phyloP scores from a whole-genome alignment of 2,329 filamentous ascomycete species.

The Hypoxylon sp. region DNA sequence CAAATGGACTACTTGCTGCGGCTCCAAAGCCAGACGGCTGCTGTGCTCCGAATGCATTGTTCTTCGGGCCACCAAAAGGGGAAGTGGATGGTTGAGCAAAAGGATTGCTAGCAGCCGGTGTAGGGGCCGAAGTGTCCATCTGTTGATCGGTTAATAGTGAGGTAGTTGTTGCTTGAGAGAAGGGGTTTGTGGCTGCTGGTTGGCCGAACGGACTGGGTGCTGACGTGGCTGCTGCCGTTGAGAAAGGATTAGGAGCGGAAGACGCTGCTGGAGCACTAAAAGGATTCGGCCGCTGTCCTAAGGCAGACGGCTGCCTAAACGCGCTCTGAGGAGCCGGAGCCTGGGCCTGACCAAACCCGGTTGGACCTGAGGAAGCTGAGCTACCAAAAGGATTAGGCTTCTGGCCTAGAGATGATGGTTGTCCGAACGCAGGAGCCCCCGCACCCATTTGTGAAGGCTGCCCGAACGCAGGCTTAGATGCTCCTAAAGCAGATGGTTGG shows the following conservation, averaged over 20 bases:
- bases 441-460: constrained; percentile 52
- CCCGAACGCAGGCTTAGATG: constrained; percentile 51
- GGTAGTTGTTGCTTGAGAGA: constrained; percentile 48
- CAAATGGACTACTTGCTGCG: constrained; percentile 49
- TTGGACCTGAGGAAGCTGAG: constrained; percentile 37
- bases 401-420: constrained; percentile 52
- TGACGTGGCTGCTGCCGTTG: constrained; percentile 44
- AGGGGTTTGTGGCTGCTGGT: constrained; percentile 52
- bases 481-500: constrained; percentile 57
- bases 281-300: constrained; percentile 53
- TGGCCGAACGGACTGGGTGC: constrained; percentile 53
- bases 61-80: constrained; percentile 35
- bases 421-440: constrained; percentile 57
- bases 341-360: constrained; percentile 52
- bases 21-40: constrained; percentile 35
- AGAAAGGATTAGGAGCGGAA: constrained; percentile 50
- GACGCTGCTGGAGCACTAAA: constrained; percentile 44
- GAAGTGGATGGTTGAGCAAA: constrained; percentile 47
- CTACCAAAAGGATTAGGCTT: constrained; percentile 53
- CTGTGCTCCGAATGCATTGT: constrained; percentile 55
- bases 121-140: constrained; percentile 51
- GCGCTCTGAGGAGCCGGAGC: constrained; percentile 48
- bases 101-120: constrained; percentile 47
- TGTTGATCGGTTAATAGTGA: constrained; percentile 39
- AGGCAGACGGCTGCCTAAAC: constrained; percentile 57